phyloP scores from a whole-genome alignment of 2,329 filamentous ascomycete species.

The Emmonsiellopsis sp. region DNA sequence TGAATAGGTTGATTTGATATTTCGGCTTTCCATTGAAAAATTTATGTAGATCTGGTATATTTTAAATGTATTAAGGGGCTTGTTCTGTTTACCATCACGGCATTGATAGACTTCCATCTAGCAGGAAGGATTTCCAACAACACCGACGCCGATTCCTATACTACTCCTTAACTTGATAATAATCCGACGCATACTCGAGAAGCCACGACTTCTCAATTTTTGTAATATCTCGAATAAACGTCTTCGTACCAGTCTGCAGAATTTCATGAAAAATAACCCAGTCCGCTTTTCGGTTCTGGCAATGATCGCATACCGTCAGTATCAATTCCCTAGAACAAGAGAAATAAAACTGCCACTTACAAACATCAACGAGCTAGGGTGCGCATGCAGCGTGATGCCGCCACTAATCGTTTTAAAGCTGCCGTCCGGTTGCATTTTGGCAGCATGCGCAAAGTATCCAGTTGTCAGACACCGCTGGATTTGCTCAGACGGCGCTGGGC shows the following conservation, averaged over 20 bases:
- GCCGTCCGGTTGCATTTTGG: conserved; percentile 87
- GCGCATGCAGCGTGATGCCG: conserved; percentile 67
- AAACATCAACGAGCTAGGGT: conserved; percentile 90
- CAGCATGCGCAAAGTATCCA: conserved; percentile 88
- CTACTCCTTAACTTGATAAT: conserved; percentile 52
- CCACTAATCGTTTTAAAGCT: conserved; percentile 80
- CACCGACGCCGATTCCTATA: neutral
- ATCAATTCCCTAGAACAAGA: neutral
- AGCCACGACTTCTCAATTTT: conserved; percentile 92
- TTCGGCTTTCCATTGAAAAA: neutral
- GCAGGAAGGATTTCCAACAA: no score
- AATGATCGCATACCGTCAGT: neutral
- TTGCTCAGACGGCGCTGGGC: conserved; percentile 47
- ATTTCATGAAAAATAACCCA: conserved; percentile 96
- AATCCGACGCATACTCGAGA: conserved; percentile 76
- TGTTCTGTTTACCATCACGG: no score
- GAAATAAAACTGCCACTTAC: conserved; percentile 28
- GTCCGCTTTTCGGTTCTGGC: conserved; percentile 75
- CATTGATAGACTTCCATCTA: no score
- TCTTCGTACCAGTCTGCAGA: conserved; percentile 80
- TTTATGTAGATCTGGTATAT: neutral
- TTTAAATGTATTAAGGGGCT: no score
- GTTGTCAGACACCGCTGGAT: conserved; percentile 78
- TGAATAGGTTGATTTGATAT: neutral
- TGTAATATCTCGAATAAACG: conserved; percentile 82